Conservation (phyloP, 1,284 basidiomycete species). For the Marasmius fiardii region DNA sequence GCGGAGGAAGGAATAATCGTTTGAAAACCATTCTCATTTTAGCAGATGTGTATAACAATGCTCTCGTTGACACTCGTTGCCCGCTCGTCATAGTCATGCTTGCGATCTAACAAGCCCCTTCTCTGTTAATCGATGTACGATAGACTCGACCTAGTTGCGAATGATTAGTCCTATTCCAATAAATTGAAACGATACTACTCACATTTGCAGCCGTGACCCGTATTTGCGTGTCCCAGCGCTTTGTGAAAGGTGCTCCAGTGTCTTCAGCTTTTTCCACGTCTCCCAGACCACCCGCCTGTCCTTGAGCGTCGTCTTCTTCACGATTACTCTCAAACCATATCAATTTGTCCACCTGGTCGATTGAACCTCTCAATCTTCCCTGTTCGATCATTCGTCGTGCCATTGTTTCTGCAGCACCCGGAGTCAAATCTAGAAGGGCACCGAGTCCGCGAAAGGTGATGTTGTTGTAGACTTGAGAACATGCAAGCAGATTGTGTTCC, state of each 20-base stretch:
- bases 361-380: conserved; percentile 84
- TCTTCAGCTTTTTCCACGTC: conserved; percentile 85
- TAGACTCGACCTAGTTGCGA: conserved; percentile 64
- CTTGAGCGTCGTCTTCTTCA: conserved; percentile 87
- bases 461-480: conserved; percentile 93
- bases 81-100: conserved; percentile 15
- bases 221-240: conserved; percentile 90
- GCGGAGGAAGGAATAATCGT: conserved; percentile 46
- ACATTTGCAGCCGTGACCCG: conserved; percentile 83
- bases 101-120: conserved; percentile 54
- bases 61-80: conserved; percentile 12
- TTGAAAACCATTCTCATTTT: conserved; percentile 20
- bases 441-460: conserved; percentile 90
- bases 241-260: conserved; percentile 84
- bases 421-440: conserved; percentile 78
- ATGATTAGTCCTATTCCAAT: conserved; percentile 6
- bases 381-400: conserved; percentile 97
- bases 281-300: conserved; percentile 88
- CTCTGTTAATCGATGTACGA: conserved; percentile 73
- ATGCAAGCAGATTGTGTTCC: conserved; percentile 96
- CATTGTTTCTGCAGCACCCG: conserved; percentile 90
- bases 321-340: conserved; percentile 86
- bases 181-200: conserved; percentile 23
- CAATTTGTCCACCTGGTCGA: conserved; percentile 91
- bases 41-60: conserved; percentile 23